Conservation (phyloP, 2,329 filamentous ascomycete genomes). For the Alternaria incomplexa region DNA sequence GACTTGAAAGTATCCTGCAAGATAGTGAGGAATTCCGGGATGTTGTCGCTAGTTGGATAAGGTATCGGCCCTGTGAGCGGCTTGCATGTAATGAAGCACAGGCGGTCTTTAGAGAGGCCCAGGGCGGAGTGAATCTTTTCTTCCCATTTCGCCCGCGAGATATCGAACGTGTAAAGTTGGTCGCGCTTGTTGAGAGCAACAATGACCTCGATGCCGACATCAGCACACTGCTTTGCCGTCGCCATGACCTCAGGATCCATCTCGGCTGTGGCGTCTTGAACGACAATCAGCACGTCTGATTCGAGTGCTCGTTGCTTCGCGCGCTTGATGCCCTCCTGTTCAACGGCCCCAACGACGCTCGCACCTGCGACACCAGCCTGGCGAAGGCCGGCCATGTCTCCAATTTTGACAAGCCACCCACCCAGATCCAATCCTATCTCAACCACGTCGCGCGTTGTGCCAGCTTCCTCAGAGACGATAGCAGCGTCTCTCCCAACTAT, state of each 20-base stretch:
- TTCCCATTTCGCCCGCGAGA: slow-evolving; percentile 22
- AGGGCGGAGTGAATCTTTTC: slow-evolving; percentile 29
- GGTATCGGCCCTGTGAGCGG: slow-evolving; percentile 52
- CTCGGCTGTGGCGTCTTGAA: slow-evolving; percentile 73
- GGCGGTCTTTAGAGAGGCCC: slow-evolving; percentile 46
- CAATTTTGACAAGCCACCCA: slow-evolving; percentile 91
- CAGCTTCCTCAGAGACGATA: slow-evolving; percentile 91
- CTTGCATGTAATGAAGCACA: slow-evolving; percentile 76
- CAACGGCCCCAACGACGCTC: slow-evolving; percentile 70
- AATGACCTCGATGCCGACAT: slow-evolving; percentile 60
- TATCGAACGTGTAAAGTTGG: slow-evolving; percentile 49
- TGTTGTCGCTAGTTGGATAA: slow-evolving; percentile 63
- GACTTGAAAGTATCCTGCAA: slow-evolving; percentile 71
- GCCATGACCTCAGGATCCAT: slow-evolving; percentile 64
- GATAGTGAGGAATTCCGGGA: slow-evolving; percentile 71
- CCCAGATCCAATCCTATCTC: slow-evolving; percentile 89
- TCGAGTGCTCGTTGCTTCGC: slow-evolving; percentile 81
- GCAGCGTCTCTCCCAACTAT: slow-evolving; percentile 92
- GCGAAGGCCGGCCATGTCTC: slow-evolving; percentile 90
- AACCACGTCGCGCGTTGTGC: slow-evolving; percentile 91
- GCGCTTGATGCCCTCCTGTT: slow-evolving; percentile 87
- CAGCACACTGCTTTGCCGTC: slow-evolving; percentile 59
- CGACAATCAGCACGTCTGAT: slow-evolving; percentile 83
- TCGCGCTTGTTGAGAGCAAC: slow-evolving; percentile 69
- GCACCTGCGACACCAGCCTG: slow-evolving; percentile 48